Percentiles rank a stretch among this genome's conserved stretches.
phyloP scores from a whole-genome alignment of 2,329 filamentous ascomycete genomes.

The Penicillium sp. region DNA sequence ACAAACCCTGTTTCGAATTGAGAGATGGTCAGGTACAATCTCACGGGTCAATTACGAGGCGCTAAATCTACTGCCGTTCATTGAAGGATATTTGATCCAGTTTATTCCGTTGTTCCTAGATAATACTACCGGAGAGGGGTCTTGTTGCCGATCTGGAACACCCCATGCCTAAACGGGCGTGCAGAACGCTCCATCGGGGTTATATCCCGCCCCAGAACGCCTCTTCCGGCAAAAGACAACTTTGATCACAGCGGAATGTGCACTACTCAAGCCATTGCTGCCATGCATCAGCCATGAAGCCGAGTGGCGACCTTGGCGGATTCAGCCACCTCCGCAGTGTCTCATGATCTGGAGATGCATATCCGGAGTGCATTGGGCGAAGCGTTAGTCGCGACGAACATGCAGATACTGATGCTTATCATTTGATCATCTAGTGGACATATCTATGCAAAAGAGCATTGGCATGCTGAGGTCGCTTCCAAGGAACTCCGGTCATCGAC shows the following conservation, averaged over 20 bases:
- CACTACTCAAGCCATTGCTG: not conserved
- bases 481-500: not conserved
- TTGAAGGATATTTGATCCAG: constrained; percentile 14
- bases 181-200: not conserved
- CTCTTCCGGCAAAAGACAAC: not conserved
- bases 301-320: constrained; percentile 2
- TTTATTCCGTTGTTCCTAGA: constrained; percentile 2
- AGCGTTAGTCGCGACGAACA: not conserved
- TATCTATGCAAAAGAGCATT: not conserved
- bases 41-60: not conserved
- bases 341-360: constrained; percentile 9
- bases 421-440: not conserved
- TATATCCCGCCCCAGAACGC: constrained; percentile 5
- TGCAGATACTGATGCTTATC: not conserved
- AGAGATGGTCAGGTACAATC: not conserved
- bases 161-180: constrained; percentile 10
- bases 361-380: not conserved
- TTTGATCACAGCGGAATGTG: constrained; percentile 1
- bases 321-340: constrained; percentile 11
- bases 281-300: not conserved
- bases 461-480: not conserved
- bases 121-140: constrained; percentile 12
- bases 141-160: constrained; percentile 20
- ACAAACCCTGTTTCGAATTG: not conserved
- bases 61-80: constrained; percentile 3